These are phyloP conservation scores for Fabrea salina DNA, from an alignment of 169 alveolate genomes.

Conservation along the genomic window DNA sequence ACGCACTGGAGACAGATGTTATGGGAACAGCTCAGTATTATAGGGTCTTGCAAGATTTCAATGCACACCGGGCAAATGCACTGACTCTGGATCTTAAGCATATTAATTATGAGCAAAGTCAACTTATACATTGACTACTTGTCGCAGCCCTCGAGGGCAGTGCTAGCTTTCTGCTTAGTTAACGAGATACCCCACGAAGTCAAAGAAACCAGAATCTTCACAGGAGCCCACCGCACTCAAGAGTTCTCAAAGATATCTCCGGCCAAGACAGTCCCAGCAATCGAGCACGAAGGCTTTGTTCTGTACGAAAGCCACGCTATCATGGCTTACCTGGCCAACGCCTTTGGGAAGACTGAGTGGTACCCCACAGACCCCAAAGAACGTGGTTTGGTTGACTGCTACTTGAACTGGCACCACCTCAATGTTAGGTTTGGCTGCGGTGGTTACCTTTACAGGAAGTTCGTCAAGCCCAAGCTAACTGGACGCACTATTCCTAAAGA, in stretches of 20 bases:
- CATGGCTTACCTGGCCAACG: conserved; percentile 35
- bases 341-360: conserved; percentile 34
- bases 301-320: conserved; percentile 58
- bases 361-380: conserved; percentile 19
- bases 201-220: conserved; percentile 27
- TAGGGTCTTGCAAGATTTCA: conserved; percentile 19
- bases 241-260: conserved; percentile 47
- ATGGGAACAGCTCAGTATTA: conserved; percentile 17
- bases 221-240: conserved; percentile 16
- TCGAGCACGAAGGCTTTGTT: conserved; percentile 34
- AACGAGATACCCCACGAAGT: conserved; percentile 40
- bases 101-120: too few species aligned
- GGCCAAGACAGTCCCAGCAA: conserved; percentile 46
- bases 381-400: not conserved
- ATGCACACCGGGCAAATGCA: conserved; percentile 34
- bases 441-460: conserved; percentile 8
- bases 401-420: conserved; percentile 17
- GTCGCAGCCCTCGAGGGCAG: conserved; percentile 54
- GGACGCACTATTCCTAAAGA: not conserved
- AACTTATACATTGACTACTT: conserved; percentile 48
- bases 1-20: conserved; percentile 31
- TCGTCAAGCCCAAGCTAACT: not conserved
- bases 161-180: conserved; percentile 38
- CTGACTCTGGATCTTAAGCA: not conserved
- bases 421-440: conserved; percentile 22